These are phyloP conservation scores for Rhizoclosmatium globosum DNA, from an alignment of 192 early-diverging fungal species.

Conservation along the genomic window DNA sequence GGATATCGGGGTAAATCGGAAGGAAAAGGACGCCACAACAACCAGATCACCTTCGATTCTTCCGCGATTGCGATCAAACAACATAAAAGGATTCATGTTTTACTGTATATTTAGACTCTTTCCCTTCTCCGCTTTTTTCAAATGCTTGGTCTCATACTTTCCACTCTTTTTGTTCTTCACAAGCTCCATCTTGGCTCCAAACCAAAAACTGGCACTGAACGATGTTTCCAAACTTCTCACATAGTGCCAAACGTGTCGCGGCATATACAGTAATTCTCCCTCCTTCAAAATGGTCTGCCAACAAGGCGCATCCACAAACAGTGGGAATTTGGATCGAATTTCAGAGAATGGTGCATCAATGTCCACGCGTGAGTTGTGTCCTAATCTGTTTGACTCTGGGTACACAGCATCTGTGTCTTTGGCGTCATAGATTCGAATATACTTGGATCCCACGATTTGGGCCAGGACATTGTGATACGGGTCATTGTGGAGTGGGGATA, in stretches of 20 bases:
- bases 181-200: conserved; percentile 50
- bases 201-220: conserved; percentile 91
- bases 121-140: neutral
- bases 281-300: conserved; percentile 74
- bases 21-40: neutral
- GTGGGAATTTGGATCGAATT: conserved; percentile 50
- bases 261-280: conserved; percentile 88
- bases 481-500: conserved; percentile 88
- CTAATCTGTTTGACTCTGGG: conserved; percentile 58
- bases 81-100: neutral
- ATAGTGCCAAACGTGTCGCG: conserved; percentile 88
- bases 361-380: conserved; percentile 82
- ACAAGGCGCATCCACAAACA: conserved; percentile 64
- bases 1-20: neutral
- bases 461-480: conserved; percentile 83
- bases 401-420: conserved; percentile 67
- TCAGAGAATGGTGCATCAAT: conserved; percentile 64
- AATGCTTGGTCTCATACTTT: neutral
- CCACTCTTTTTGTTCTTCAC: conserved; percentile 6
- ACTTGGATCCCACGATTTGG: conserved; percentile 86
- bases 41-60: neutral
- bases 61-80: neutral
- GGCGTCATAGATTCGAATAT: conserved; percentile 76
- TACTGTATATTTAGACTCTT: conserved; percentile 10
- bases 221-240: conserved; percentile 77